phyloP scores from a whole-genome alignment of 768 basidiomycete species.

The Auriculariales sp. region DNA sequence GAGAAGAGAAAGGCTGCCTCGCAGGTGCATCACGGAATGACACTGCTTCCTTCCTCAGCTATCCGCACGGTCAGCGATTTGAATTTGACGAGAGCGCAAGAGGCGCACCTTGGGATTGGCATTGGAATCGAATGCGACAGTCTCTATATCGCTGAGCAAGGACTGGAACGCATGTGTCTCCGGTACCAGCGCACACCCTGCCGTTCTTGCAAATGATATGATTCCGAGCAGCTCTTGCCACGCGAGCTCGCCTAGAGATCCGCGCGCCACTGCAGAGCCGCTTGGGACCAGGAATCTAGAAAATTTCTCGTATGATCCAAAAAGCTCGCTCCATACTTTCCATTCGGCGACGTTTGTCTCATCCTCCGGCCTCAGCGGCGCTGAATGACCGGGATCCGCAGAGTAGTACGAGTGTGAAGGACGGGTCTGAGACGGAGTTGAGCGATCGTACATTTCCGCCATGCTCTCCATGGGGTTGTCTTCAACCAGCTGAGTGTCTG shows the following conservation, averaged over 20 bases:
- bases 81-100: neutral
- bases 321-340: conserved; percentile 61
- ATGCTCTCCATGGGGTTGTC: conserved; percentile 2
- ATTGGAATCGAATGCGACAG: neutral
- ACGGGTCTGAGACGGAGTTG: neutral
- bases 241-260: conserved; percentile 20
- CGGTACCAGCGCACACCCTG: conserved; percentile 10
- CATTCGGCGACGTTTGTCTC: conserved; percentile 16
- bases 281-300: neutral
- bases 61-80: neutral
- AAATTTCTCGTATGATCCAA: conserved; percentile 45
- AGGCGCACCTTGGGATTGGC: neutral
- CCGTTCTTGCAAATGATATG: conserved; percentile 19
- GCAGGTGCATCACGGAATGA: neutral
- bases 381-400: too few relatives aligned
- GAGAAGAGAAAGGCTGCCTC: neutral
- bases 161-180: neutral
- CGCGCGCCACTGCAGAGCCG: neutral
- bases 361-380: conserved; percentile 1
- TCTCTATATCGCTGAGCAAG: neutral
- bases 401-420: too few relatives aligned
- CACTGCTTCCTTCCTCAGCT: neutral
- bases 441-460: neutral
- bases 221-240: conserved; percentile 25
- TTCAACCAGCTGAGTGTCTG: conserved; percentile 15